Evolutionary conservation across 139 green algal genomes (phyloP).

Genomic region (Chlamydomonas sp.): DNA sequence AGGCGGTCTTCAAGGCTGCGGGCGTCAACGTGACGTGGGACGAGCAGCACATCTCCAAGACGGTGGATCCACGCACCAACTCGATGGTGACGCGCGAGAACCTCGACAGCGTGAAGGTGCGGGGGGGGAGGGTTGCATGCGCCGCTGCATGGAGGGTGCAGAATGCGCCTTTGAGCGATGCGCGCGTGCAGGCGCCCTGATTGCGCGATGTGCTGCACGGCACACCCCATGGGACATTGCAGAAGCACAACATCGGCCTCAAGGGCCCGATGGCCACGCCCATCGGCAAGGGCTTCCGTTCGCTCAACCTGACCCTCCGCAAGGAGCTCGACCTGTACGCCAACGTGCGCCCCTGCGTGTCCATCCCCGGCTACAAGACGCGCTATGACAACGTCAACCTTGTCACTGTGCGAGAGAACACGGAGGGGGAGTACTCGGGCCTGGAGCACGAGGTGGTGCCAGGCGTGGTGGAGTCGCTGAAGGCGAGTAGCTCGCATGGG

Average conservation of each 20-base stretch:
- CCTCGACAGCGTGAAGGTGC: conserved; percentile 87
- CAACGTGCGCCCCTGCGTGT: conserved; percentile 94
- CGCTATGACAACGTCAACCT: conserved; percentile 91
- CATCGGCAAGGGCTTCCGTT: conserved; percentile 92
- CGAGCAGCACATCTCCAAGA: conserved; percentile 76
- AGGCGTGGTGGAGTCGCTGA: conserved; percentile 89
- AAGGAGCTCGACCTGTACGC: conserved; percentile 95
- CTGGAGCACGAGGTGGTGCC: conserved; percentile 93
- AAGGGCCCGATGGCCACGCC: conserved; percentile 96
- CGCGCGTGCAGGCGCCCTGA: no score
- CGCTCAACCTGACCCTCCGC: conserved; percentile 91
- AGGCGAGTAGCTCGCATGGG: conserved; percentile 47
- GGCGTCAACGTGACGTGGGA: conserved; percentile 81
- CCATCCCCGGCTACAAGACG: conserved; percentile 90
- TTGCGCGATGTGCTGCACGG: no score
- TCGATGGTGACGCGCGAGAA: conserved; percentile 87
- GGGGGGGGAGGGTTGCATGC: conserved; percentile 5
- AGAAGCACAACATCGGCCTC: conserved; percentile 77
- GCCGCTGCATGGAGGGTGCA: no score
- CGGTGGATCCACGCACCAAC: conserved; percentile 83
- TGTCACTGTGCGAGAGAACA: conserved; percentile 96
- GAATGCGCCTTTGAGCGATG: no score
- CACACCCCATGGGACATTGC: no score
- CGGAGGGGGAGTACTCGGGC: conserved; percentile 93
- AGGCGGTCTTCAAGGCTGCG: conserved; percentile 74